Percentiles rank a stretch among this genome's conserved stretches.
Evolutionary conservation across 495 filamentous ascomycete genomes (phyloP).

Genomic region (Hyaloscypha variabilis): DNA sequence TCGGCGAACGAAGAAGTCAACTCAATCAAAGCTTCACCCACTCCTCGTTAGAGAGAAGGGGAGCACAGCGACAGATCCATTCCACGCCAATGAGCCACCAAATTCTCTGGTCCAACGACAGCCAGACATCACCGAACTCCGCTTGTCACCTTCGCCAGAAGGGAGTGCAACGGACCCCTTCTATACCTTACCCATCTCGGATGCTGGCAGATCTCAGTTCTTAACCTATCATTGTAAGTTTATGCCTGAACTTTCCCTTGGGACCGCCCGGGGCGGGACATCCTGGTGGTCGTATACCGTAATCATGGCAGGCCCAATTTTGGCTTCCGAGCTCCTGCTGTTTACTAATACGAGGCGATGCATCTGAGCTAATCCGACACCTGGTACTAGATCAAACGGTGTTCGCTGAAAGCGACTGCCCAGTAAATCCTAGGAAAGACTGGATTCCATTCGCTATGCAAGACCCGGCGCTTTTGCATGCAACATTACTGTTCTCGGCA

Average conservation of each 20-base stretch:
- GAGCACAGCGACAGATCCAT: background rate
- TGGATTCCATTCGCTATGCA: slow-evolving; percentile 12
- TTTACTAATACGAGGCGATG: no score
- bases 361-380: background rate
- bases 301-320: no score
- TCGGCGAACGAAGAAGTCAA: background rate
- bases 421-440: slow-evolving; percentile 6
- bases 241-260: background rate
- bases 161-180: slow-evolving; percentile 1
- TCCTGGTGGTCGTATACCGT: no score
- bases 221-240: slow-evolving; percentile 11
- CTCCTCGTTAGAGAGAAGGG: background rate
- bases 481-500: slow-evolving; percentile 5
- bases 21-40: background rate
- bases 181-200: background rate
- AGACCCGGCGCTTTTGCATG: slow-evolving; percentile 13
- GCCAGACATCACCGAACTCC: background rate
- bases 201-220: background rate
- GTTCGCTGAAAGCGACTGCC: background rate
- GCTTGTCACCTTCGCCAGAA: background rate
- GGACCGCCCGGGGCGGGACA: no score
- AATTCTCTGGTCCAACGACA: background rate
- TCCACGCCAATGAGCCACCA: background rate
- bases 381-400: background rate
- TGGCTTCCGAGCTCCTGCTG: no score